These are phyloP conservation scores for Lycium ferocissimum DNA, from an alignment of 257 asterid genomes.

Conservation along the genomic window DNA sequence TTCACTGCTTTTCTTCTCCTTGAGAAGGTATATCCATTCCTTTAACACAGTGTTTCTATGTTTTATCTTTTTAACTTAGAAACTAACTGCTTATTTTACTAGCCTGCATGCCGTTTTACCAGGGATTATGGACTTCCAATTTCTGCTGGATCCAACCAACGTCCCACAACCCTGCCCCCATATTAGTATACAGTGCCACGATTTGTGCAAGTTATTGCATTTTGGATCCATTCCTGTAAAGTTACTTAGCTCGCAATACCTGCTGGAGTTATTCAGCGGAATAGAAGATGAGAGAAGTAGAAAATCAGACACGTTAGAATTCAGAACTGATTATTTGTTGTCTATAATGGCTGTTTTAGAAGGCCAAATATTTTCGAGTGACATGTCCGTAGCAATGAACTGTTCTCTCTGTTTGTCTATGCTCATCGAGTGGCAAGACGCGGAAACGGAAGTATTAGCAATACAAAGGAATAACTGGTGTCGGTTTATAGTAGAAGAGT, in stretches of 20 bases:
- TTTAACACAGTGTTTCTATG: background rate
- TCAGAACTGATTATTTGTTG: conserved; percentile 54
- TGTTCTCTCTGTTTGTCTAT: conserved; percentile 74
- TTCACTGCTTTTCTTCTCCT: conserved; percentile 66
- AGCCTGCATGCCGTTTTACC: conserved; percentile 71
- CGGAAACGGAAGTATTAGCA: conserved; percentile 42
- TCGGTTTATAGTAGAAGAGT: conserved; percentile 82
- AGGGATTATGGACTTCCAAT: conserved; percentile 55
- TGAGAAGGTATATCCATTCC: conserved; percentile 63
- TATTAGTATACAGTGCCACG: conserved; percentile 69
- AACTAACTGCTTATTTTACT: conserved; percentile 44
- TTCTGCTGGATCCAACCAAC: conserved; percentile 49
- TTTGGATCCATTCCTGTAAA: conserved; percentile 76
- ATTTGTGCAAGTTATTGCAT: conserved; percentile 83
- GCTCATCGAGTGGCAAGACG: conserved; percentile 63
- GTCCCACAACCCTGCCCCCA: conserved; percentile 49
- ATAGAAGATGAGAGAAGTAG: conserved; percentile 45
- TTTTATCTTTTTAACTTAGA: background rate
- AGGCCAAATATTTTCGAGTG: conserved; percentile 71
- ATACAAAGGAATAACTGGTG: conserved; percentile 61
- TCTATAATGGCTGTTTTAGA: conserved; percentile 67
- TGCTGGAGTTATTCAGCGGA: conserved; percentile 66
- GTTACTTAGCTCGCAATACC: conserved; percentile 72
- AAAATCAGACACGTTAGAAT: conserved; percentile 46
- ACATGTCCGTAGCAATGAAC: conserved; percentile 62